phyloP scores from a whole-genome alignment of 176 grass and related monocot genomes.

The Eragrostis nindensis region DNA sequence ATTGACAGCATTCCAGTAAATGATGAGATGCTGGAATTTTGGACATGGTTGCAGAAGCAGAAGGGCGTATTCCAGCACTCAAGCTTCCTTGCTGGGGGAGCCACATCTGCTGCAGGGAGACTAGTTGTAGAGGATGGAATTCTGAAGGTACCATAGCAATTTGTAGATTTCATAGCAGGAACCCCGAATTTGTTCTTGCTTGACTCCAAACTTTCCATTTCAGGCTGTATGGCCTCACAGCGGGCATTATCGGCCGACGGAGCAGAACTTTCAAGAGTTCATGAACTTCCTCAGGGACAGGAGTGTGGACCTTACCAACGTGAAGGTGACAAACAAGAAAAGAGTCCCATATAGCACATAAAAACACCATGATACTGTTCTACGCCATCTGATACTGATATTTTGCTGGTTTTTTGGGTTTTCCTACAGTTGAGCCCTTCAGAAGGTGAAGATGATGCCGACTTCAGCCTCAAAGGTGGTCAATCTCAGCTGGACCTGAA shows the following conservation, averaged over 20 bases:
- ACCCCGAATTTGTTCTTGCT: too few species aligned
- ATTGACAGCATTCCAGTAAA: too few species aligned
- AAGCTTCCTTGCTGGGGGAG: conserved; percentile 82
- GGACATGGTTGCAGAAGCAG: conserved; percentile 52
- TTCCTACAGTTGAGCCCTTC: conserved; percentile 20
- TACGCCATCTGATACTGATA: neutral
- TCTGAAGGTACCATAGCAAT: conserved; percentile 36
- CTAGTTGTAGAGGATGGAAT: conserved; percentile 50
- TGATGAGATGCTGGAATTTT: too few species aligned
- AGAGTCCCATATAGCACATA: neutral
- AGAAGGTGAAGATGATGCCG: conserved; percentile 33
- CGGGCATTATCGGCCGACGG: conserved; percentile 52
- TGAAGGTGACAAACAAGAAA: neutral
- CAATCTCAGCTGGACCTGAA: conserved; percentile 42
- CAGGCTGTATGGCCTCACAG: conserved; percentile 50
- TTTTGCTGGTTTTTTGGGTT: neutral
- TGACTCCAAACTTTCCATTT: neutral
- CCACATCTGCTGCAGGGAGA: conserved; percentile 56
- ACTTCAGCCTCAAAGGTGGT: conserved; percentile 27
- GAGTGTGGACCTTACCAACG: neutral
- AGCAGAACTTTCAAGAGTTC: conserved; percentile 61
- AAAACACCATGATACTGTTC: too few species aligned
- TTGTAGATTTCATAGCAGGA: neutral
- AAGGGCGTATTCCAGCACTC: conserved; percentile 85
- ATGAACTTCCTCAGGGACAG: conserved; percentile 54